Base-by-base conservation (phyloP, 305 asterid species). In the Ilex paraguariensis region DNA sequence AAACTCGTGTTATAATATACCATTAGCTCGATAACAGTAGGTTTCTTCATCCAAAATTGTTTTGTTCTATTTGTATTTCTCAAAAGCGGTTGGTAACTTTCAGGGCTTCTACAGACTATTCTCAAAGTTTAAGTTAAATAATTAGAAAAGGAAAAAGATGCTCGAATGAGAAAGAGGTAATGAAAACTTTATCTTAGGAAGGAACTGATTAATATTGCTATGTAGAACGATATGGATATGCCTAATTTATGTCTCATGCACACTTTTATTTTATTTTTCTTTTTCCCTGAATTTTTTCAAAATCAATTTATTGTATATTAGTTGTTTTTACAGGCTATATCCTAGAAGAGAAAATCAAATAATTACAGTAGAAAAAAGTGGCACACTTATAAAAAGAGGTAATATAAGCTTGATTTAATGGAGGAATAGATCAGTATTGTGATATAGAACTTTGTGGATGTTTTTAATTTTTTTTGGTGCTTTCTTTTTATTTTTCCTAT, bases 361-460 rank as follows among this genome's bases (percentile, higher is more conserved):
- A 76, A 51, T 71, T 74, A 59, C 74, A 69, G 59, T 68, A 46
- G 54, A 83, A 76, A 66, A 68, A 70, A 32, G 56, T 76, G 5
- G 57, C 77, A 52, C 76, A 70, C 57, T 48, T 68, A 75, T 85
- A 68, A 66, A 77, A 76, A 77, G 75, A 69, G 85, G 82, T 79
- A 73, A 45, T 60, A 6, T 13, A 60, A 52, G 46, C 2, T 7
- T 21, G 28, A 21, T 21, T 21, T 21, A 2, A 21, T 21, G 28
- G 28, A 21, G 28, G 28, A 21, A 21, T 21, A 21, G 28, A 21
- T 21, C 28, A 21, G 2, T 21, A 1, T 21, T 21, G 28, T 48
- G 28, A 21, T 21, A 21, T 21, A 21, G 1, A 21, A 21, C 28
- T 21, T 21, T 21, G 28, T 21, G 28, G 28, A 21, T 21, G 28